phyloP scores from a whole-genome alignment of 2,329 filamentous ascomycete genomes.

The Colletotrichum lentis region DNA sequence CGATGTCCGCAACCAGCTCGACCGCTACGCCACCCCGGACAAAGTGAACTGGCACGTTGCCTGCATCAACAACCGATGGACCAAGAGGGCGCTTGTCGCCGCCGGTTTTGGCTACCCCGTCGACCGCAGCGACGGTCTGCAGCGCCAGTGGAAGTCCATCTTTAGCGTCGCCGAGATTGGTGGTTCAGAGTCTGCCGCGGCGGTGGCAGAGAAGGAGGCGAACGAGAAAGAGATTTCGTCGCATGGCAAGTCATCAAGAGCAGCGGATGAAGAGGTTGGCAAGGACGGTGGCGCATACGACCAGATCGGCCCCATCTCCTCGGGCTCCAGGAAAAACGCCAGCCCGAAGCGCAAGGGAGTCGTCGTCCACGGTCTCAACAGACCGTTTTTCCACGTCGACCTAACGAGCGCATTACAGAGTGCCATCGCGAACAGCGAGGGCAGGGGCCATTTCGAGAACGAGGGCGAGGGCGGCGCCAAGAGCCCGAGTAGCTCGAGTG shows the following conservation, averaged over 20 bases:
- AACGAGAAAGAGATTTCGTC: constrained; percentile 54
- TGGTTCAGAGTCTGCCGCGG: constrained; percentile 73
- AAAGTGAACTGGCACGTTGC: constrained; percentile 95
- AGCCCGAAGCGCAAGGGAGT: constrained; percentile 61
- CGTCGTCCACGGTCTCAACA: constrained; percentile 83
- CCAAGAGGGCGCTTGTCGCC: constrained; percentile 85
- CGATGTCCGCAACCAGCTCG: constrained; percentile 92
- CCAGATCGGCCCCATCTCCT: constrained; percentile 44
- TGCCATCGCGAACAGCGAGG: constrained; percentile 81
- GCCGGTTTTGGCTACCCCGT: constrained; percentile 89
- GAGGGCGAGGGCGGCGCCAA: constrained; percentile 23
- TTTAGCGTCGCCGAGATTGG: constrained; percentile 91
- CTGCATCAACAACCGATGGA: constrained; percentile 94
- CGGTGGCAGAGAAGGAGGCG: constrained; percentile 69
- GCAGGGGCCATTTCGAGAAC: constrained; percentile 49
- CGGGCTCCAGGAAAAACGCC: constrained; percentile 36
- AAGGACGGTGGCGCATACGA: constrained; percentile 45
- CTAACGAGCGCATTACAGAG: constrained; percentile 88
- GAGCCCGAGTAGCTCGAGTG: constrained; percentile 25
- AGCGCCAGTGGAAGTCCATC: constrained; percentile 87
- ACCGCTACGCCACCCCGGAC: constrained; percentile 81
- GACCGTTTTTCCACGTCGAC: constrained; percentile 94
- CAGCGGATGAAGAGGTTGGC: constrained; percentile 51
- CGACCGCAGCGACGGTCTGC: constrained; percentile 54
- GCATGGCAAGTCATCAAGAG: constrained; percentile 26